phyloP scores from a whole-genome alignment of 1,284 basidiomycete species.

The Kalmanozyma brasiliensis region DNA sequence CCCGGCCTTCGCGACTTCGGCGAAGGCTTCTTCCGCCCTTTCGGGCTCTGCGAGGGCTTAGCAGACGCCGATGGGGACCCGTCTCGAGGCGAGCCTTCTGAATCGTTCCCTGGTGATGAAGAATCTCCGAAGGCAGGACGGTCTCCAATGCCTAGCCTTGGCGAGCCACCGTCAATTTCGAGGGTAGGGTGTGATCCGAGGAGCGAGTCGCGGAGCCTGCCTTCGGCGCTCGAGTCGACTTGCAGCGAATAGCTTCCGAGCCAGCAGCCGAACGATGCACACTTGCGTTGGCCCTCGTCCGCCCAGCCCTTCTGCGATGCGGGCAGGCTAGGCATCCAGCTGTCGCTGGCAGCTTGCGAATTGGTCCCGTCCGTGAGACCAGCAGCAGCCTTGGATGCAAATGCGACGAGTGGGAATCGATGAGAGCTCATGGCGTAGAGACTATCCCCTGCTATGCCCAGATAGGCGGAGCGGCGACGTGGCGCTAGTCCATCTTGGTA shows the following conservation, averaged over 20 bases:
- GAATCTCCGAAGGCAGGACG: conserved; percentile 28
- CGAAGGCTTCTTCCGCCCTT: conserved; percentile 7
- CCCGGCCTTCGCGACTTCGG: conserved; percentile 18
- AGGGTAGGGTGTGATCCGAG: conserved; percentile 31
- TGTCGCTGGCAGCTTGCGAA: conserved; percentile 9
- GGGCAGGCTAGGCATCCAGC: conserved; percentile 26
- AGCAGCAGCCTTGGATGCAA: conserved; percentile 40
- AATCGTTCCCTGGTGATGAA: conserved; percentile 9
- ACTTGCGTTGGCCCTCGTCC: conserved; percentile 37
- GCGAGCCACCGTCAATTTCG: conserved; percentile 39
- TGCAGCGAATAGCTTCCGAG: conserved; percentile 53
- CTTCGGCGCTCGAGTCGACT: conserved; percentile 39
- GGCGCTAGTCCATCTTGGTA: conserved; percentile 2
- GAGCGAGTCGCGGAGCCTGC: conserved; percentile 34
- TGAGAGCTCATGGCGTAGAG: conserved; percentile 60
- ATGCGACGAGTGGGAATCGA: conserved; percentile 55
- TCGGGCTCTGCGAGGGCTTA: conserved; percentile 8
- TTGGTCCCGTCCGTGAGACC: conserved; percentile 26
- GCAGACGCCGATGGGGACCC: conserved; percentile 25
- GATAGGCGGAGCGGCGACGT: conserved; percentile 45
- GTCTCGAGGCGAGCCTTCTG: conserved; percentile 3
- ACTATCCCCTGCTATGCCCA: conserved; percentile 58
- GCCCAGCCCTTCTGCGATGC: conserved; percentile 42
- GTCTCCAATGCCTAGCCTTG: conserved; percentile 35
- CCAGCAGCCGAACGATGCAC: conserved; percentile 57